A percentile compares a stretch with the other conserved stretches of the same genome.
Conservation (phyloP, 495 filamentous ascomycete genomes). For the Polyplosphaeria fusca region DNA sequence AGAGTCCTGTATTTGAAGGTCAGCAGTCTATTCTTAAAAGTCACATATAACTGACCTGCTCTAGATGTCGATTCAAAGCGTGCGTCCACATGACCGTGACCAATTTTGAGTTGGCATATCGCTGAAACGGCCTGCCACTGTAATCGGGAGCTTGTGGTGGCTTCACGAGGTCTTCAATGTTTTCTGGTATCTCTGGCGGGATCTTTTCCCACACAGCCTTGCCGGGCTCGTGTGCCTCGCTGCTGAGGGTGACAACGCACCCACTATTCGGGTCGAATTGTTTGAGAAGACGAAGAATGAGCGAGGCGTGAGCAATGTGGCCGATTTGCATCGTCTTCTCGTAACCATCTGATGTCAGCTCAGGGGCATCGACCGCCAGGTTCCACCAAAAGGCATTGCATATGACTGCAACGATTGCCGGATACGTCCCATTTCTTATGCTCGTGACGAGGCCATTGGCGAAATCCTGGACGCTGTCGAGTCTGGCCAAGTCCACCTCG, state of each 20-base stretch:
- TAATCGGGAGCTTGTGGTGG: constrained; percentile 8
- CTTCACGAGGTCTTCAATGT: constrained; percentile 8
- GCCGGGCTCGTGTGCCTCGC: constrained; percentile 9
- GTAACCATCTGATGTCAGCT: constrained; percentile 8
- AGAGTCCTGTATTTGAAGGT: too few species aligned
- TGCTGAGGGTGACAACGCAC: constrained; percentile 9
- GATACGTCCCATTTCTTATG: constrained; percentile 39
- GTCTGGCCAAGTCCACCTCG: constrained; percentile 43
- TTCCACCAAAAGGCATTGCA: constrained; percentile 50
- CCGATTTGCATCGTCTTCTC: constrained; percentile 6
- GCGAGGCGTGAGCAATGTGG: constrained; percentile 10
- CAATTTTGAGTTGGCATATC: constrained; percentile 14
- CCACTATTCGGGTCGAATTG: background rate
- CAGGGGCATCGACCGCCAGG: constrained; percentile 31
- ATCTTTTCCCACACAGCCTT: background rate
- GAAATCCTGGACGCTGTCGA: constrained; percentile 43
- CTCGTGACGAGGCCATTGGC: constrained; percentile 36
- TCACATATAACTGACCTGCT: constrained; percentile 20
- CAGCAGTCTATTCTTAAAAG: too few species aligned
- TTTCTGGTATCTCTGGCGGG: constrained; percentile 3
- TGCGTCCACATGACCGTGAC: constrained; percentile 9
- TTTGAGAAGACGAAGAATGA: constrained; percentile 7
- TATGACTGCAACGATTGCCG: constrained; percentile 43
- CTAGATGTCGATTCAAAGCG: constrained; percentile 8
- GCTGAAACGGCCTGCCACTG: constrained; percentile 4